phyloP scores from a whole-genome alignment of 139 green algal genomes.

The Chlamydomonas eustigma region DNA sequence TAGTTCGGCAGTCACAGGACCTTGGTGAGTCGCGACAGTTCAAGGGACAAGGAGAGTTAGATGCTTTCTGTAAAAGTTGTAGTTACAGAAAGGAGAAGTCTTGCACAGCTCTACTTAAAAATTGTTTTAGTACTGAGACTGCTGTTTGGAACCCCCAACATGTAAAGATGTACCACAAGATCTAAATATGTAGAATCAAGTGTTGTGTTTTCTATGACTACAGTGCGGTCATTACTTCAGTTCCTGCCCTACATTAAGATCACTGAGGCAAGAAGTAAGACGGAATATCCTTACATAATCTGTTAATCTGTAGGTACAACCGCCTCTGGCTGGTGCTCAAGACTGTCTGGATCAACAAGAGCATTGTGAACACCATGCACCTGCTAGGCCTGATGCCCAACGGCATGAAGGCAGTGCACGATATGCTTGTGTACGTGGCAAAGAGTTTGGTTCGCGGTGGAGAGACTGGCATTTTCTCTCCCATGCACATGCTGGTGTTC shows the following conservation, averaged over 20 bases:
- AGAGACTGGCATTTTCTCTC: constrained; percentile 88
- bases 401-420: constrained; percentile 69
- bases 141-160: too few species aligned
- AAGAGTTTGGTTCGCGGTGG: constrained; percentile 78
- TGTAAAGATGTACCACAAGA: too few species aligned
- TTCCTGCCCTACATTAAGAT: too few species aligned
- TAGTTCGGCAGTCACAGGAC: constrained; percentile 23
- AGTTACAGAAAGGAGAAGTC: too few species aligned
- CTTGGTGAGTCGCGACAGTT: constrained; percentile 38
- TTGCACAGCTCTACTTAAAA: too few species aligned
- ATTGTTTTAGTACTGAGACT: too few species aligned
- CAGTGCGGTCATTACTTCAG: too few species aligned
- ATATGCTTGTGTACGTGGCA: constrained; percentile 91
- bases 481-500: constrained; percentile 95
- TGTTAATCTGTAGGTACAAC: constrained; percentile 21
- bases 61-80: too few species aligned
- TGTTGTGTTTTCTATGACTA: too few species aligned
- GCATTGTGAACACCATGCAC: constrained; percentile 16
- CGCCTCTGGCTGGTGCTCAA: constrained; percentile 13
- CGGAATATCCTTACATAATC: background rate
- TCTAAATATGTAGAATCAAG: too few species aligned
- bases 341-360: constrained; percentile 19
- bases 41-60: too few species aligned
- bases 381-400: constrained; percentile 16
- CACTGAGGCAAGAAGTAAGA: too few species aligned